Conservation (phyloP, 768 basidiomycete genomes). For the Paxillus rubicundulus region DNA sequence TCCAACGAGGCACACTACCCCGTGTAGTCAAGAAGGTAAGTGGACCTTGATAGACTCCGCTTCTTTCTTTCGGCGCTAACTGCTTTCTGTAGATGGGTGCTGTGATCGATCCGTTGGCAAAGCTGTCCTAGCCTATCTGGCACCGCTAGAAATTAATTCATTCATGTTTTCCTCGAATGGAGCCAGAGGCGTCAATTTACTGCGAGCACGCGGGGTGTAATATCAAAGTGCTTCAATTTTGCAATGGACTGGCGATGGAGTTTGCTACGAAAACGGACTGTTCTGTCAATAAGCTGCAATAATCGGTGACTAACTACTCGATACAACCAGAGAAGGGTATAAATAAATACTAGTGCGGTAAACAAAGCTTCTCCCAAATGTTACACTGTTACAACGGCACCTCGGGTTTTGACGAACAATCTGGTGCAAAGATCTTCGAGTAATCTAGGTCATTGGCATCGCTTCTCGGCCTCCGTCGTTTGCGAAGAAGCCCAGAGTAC, state of each 20-base stretch:
- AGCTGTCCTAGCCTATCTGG: constrained; percentile 33
- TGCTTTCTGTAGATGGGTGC: constrained; percentile 54
- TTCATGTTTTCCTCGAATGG: constrained; percentile 1
- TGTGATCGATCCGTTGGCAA: constrained; percentile 68
- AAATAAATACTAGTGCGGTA: not conserved
- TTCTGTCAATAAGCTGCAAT: not conserved
- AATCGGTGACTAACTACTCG: not conserved
- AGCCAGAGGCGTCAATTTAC: not conserved
- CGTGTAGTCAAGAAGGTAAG: constrained; percentile 82
- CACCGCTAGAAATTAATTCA: not conserved
- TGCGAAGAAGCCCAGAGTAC: constrained; percentile 5
- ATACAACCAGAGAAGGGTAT: not conserved
- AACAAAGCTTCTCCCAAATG: not conserved
- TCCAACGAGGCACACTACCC: constrained; percentile 83
- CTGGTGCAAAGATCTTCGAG: not conserved
- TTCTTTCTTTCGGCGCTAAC: constrained; percentile 5
- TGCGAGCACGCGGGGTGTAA: not conserved
- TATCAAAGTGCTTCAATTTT: not conserved
- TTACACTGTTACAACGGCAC: not conserved
- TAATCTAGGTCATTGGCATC: constrained; percentile 1
- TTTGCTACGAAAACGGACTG: constrained; percentile 3
- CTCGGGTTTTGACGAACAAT: not conserved
- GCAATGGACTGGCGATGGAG: not conserved
- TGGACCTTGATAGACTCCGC: constrained; percentile 1
- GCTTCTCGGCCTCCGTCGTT: constrained; percentile 8